phyloP scores from a whole-genome alignment of 306 rosid species.

The Gynostemma pentaphyllum region DNA sequence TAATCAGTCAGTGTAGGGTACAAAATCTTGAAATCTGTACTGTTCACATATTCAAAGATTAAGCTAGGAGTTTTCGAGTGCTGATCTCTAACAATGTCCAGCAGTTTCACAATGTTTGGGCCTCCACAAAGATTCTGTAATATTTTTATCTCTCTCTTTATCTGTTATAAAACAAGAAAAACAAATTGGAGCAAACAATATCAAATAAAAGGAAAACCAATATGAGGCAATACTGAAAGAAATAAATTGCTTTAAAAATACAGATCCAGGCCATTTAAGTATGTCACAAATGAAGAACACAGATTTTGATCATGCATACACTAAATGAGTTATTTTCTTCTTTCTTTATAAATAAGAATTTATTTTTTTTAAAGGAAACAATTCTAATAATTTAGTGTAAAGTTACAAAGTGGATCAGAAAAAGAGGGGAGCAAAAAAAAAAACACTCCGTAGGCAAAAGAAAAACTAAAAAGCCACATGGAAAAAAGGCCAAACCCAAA shows the following conservation, averaged over 20 bases:
- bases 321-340: too few relatives aligned
- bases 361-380: too few relatives aligned
- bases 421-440: too few relatives aligned
- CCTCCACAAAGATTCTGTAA: conserved; percentile 43
- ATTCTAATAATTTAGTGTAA: too few relatives aligned
- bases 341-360: too few relatives aligned
- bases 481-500: too few relatives aligned
- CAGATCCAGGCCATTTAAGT: not conserved
- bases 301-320: not conserved
- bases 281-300: not conserved
- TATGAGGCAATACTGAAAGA: not conserved
- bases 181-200: not conserved
- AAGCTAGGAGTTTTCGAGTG: conserved; percentile 36
- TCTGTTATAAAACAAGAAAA: conserved; percentile 14
- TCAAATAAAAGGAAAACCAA: not conserved
- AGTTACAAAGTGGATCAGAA: too few relatives aligned
- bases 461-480: too few relatives aligned
- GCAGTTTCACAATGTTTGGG: conserved; percentile 30
- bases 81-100: conserved; percentile 33
- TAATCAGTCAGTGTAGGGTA: conserved; percentile 35
- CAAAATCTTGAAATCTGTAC: conserved; percentile 31
- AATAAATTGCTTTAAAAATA: not conserved
- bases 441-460: too few relatives aligned
- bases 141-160: conserved; percentile 36
- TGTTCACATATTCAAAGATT: conserved; percentile 34